These are phyloP conservation scores for Ascochyta lentis DNA, from an alignment of 2,329 filamentous ascomycete genomes.

Conservation along the genomic window DNA sequence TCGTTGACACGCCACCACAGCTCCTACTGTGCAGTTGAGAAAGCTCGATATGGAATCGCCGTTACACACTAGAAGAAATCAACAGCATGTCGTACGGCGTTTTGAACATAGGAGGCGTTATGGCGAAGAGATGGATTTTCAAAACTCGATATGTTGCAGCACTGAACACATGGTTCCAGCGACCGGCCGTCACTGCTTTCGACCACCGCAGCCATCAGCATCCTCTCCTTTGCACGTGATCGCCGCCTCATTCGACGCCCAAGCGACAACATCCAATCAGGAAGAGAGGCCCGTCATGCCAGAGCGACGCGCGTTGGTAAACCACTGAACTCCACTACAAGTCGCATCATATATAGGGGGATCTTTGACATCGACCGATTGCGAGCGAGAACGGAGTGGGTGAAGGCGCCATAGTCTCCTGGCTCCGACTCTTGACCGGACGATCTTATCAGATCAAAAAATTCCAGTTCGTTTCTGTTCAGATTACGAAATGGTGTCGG, in stretches of 20 bases:
- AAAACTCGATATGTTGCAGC: background rate
- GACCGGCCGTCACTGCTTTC: background rate
- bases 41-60: too few relatives aligned
- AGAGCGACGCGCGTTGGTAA: background rate
- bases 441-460: constrained; percentile 10
- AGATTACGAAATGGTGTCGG: constrained; percentile 5
- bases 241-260: background rate
- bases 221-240: background rate
- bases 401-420: background rate
- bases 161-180: background rate
- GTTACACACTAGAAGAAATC: background rate
- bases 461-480: background rate
- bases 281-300: background rate
- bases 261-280: background rate
- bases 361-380: background rate
- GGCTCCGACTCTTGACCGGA: background rate
- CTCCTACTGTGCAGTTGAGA: background rate
- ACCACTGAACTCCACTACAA: background rate
- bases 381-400: background rate
- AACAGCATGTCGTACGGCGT: background rate
- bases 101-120: constrained; percentile 1
- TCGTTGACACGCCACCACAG: background rate
- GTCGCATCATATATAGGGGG: background rate
- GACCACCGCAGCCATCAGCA: background rate
- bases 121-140: background rate